Evolutionary conservation across 306 rosid species (phyloP).

Genomic region (Luffa acutangula): DNA sequence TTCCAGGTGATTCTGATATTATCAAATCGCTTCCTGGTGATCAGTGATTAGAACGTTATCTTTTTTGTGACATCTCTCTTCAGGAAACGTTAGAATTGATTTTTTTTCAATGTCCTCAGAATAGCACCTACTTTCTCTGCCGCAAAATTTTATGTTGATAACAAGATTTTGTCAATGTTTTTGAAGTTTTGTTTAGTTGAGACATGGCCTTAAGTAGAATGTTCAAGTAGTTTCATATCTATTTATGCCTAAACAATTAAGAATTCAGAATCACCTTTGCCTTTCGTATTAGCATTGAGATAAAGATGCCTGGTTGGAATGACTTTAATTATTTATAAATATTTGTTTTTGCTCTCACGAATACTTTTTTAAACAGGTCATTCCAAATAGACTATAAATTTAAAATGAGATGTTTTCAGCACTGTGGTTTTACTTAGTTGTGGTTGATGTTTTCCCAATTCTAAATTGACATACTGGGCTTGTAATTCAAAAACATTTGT

Average conservation of each 20-base stretch:
- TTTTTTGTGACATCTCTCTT: neutral
- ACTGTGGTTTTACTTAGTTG: too few relatives aligned
- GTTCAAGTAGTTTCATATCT: neutral
- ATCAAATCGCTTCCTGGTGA: constrained; percentile 34
- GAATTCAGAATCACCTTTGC: neutral
- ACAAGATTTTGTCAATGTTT: neutral
- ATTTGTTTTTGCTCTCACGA: too few relatives aligned
- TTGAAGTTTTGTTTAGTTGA: neutral
- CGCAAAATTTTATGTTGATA: neutral
- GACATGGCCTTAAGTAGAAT: neutral
- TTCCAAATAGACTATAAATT: too few relatives aligned
- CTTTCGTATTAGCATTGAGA: neutral
- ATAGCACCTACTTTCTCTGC: neutral
- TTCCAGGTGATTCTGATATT: constrained; percentile 40
- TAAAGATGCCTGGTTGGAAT: too few relatives aligned
- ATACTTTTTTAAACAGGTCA: too few relatives aligned
- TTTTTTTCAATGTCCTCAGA: neutral
- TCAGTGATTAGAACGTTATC: constrained; percentile 16
- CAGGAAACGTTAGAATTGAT: neutral
- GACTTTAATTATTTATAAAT: too few relatives aligned
- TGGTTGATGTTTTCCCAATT: too few relatives aligned
- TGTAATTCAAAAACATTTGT: too few relatives aligned
- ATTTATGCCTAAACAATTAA: neutral
- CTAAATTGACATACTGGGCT: too few relatives aligned
- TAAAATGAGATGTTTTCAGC: too few relatives aligned